Conservation (phyloP, 371 early-diverging fungal genomes). For the Mortierella polycephala region DNA sequence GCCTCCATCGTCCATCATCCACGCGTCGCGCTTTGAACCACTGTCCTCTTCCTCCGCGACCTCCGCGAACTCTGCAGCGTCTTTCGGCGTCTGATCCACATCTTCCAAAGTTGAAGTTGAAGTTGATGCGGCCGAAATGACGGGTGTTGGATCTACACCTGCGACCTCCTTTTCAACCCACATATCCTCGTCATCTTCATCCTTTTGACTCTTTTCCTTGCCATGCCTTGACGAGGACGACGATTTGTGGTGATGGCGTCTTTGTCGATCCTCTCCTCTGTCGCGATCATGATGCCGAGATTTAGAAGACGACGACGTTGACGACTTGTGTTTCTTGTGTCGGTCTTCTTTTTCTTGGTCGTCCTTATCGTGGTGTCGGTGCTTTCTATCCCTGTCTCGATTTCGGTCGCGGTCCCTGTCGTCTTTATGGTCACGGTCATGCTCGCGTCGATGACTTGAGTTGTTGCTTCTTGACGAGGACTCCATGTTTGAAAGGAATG, state of each 20-base stretch:
- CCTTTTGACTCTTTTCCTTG: slow-evolving; percentile 31
- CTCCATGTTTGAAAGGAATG: slow-evolving; percentile 17
- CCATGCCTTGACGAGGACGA: slow-evolving; percentile 35
- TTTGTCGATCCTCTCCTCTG: slow-evolving; percentile 33
- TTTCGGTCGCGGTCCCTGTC: slow-evolving; percentile 21
- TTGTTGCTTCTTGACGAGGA: slow-evolving; percentile 27
- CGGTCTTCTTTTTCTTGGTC: slow-evolving; percentile 16
- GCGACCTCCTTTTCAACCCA: slow-evolving; percentile 52
- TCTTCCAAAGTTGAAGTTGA: background rate
- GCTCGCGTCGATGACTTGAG: slow-evolving; percentile 14
- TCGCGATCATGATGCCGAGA: slow-evolving; percentile 43
- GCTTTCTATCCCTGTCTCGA: slow-evolving; percentile 27
- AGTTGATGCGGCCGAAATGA: background rate
- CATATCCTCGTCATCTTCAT: slow-evolving; percentile 46
- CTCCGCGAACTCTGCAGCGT: background rate
- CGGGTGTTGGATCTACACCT: slow-evolving; percentile 9
- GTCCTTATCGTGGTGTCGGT: slow-evolving; percentile 29
- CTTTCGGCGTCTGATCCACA: background rate
- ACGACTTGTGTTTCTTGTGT: slow-evolving; percentile 46
- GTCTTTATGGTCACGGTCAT: slow-evolving; percentile 20
- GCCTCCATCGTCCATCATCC: slow-evolving; percentile 49
- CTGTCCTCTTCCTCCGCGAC: background rate
- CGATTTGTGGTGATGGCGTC: slow-evolving; percentile 26
- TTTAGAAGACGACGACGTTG: slow-evolving; percentile 40
- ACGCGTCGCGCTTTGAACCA: slow-evolving; percentile 34